phyloP scores from a whole-genome alignment of 305 asterid genomes.

The Rubia tinctorum region DNA sequence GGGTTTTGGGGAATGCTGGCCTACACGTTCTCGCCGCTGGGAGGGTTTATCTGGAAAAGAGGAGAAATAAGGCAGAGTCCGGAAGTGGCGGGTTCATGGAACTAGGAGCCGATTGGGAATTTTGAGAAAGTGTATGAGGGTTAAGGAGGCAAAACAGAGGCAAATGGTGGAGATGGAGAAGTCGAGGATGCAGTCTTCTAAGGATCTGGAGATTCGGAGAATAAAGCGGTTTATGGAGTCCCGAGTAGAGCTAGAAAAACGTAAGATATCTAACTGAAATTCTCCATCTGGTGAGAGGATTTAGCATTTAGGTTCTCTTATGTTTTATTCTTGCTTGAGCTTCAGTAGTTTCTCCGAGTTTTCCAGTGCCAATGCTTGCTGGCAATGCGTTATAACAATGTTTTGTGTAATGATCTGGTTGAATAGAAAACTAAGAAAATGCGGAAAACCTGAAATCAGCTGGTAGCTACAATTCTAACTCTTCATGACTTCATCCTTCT shows the following conservation, averaged over 20 bases:
- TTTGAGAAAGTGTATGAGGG: constrained; percentile 63
- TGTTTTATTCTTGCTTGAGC: not conserved
- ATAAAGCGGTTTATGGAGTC: constrained; percentile 77
- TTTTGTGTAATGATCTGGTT: not conserved
- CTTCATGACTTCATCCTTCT: not conserved
- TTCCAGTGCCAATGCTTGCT: too few relatives aligned
- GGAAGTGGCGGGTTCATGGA: constrained; percentile 35
- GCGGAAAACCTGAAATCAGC: not conserved
- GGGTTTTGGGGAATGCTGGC: too few relatives aligned
- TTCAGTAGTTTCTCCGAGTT: not conserved
- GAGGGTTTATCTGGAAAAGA: too few relatives aligned
- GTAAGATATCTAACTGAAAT: constrained; percentile 46
- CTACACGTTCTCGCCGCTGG: too few relatives aligned
- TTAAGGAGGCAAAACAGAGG: constrained; percentile 75
- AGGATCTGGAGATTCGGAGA: constrained; percentile 87
- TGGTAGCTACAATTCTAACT: not conserved
- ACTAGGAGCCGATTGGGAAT: constrained; percentile 56
- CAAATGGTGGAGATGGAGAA: constrained; percentile 93
- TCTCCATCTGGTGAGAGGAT: constrained; percentile 49
- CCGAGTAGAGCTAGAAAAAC: constrained; percentile 66
- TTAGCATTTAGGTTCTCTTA: not conserved
- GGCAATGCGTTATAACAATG: not conserved
- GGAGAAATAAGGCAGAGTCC: constrained; percentile 26
- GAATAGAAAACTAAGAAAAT: not conserved
- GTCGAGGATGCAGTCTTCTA: constrained; percentile 77